Percentiles rank a stretch among this genome's conserved stretches.
Conservation (phyloP, 2,329 filamentous ascomycete species). For the Cyphellophora attinorum region DNA sequence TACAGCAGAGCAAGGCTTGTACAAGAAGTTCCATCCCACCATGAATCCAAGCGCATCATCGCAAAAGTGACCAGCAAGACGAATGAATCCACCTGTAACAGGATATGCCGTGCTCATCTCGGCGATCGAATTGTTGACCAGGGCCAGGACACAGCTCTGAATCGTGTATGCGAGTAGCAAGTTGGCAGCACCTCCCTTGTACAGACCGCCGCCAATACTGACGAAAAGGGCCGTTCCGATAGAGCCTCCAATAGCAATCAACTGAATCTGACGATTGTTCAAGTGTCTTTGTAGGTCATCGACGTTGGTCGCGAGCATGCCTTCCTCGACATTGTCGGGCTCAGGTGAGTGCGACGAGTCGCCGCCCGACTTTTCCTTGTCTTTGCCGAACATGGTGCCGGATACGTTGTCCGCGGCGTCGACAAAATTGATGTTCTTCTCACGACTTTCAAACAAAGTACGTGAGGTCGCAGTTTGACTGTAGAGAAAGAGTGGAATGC, state of each 20-base stretch:
- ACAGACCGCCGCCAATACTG: conserved; percentile 25
- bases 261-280: conserved; percentile 10
- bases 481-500: too few relatives aligned
- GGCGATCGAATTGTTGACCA: conserved; percentile 30
- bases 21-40: conserved; percentile 34
- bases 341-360: background rate
- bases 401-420: too few relatives aligned
- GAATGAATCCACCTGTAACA: conserved; percentile 30
- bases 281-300: conserved; percentile 8
- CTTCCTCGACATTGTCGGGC: conserved; percentile 33
- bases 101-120: conserved; percentile 36
- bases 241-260: conserved; percentile 24
- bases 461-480: too few relatives aligned
- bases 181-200: conserved; percentile 24
- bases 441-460: too few relatives aligned
- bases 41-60: conserved; percentile 35
- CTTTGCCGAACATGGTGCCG: too few relatives aligned
- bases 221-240: conserved; percentile 29
- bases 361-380: background rate
- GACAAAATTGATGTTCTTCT: too few relatives aligned
- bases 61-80: conserved; percentile 32
- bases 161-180: conserved; percentile 27
- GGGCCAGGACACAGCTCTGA: conserved; percentile 20
- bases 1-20: too few relatives aligned
- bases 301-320: conserved; percentile 12